Base-by-base conservation (phyloP, 306 rosid genomes). In the Notholithocarpus densiflorus region DNA sequence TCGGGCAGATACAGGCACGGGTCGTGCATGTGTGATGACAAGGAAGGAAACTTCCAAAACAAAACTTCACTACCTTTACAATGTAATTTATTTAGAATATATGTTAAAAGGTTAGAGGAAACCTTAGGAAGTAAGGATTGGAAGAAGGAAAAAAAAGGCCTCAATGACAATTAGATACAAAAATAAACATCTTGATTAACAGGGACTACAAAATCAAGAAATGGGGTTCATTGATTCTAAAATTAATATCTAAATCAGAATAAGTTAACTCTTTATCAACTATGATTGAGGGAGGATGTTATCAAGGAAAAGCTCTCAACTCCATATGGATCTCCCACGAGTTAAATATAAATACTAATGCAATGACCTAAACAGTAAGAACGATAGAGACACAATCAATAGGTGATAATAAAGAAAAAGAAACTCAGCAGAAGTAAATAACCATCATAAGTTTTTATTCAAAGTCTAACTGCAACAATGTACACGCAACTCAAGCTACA, bases 401-500 rank as follows among this genome's bases (percentile, higher is more conserved):
- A 51, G 75, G 24, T 13, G 14, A 6, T 48, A 2, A 48, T 10
- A 18, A 24, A 23, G 29, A 72, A 55, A 56, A 57, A 29, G 68
- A 56, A 19, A 31, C 73, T 56, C 72, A 48, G 78, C 21, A 32
- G 12, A 53, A 10, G 31, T 20, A 51, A 48, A 71, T 73, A 80
- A 82, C 72, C 74, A 62, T 72, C 80, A 80, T 77, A 31, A 84
- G 78, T 72, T 80, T 82, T 85, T 88, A 78, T 82, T 89, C 88
- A 84, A 86, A 82, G 73, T 84, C 93, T 89, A 85, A 78, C 83
- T 83, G 85, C 79, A 77, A 79, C 74, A 88, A 87, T 89, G 78
- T 89, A 89, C 91, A 89, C 77, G 81, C 84, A 84, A 89, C 87
- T 85, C 88, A 27, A 71, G 87, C 93, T 89, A 85, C 82, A 75